Evolutionary conservation across 495 filamentous ascomycete genomes (phyloP).

Genomic region (Penicillium canariense): DNA sequence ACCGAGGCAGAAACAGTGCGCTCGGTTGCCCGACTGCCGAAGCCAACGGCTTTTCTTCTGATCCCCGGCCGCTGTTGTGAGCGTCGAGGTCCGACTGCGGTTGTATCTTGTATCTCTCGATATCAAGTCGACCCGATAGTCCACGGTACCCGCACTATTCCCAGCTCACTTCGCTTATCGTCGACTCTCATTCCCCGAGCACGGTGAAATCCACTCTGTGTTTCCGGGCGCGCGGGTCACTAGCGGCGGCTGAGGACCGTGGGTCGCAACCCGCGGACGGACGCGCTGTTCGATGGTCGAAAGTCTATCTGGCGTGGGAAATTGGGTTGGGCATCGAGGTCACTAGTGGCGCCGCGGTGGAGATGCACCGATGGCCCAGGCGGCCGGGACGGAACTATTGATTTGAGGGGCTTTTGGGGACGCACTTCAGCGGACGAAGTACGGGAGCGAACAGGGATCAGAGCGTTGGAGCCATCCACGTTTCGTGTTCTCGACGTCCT

Average conservation of each 20-base stretch:
- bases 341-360: conserved; percentile 7
- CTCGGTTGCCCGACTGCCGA: neutral
- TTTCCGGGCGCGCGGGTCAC: neutral
- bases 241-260: conserved; percentile 18
- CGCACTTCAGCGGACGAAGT: neutral
- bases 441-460: neutral
- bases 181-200: neutral
- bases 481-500: neutral
- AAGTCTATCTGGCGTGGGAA: conserved; percentile 16
- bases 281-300: neutral
- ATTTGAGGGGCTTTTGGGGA: no score
- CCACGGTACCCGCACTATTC: neutral
- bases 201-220: neutral
- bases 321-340: neutral
- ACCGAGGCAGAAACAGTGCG: neutral
- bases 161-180: conserved; percentile 3
- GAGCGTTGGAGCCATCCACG: neutral
- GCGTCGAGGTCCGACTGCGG: no score
- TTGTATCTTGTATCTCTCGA: neutral
- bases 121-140: neutral
- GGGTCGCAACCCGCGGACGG: conserved; percentile 6
- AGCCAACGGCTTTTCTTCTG: no score
- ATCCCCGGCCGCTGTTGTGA: no score
- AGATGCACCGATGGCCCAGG: conserved; percentile 12
- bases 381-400: conserved; percentile 15